Percentiles rank a stretch among this genome's conserved stretches.
phyloP scores from a whole-genome alignment of 306 rosid species.

The Acacia acuminata region DNA sequence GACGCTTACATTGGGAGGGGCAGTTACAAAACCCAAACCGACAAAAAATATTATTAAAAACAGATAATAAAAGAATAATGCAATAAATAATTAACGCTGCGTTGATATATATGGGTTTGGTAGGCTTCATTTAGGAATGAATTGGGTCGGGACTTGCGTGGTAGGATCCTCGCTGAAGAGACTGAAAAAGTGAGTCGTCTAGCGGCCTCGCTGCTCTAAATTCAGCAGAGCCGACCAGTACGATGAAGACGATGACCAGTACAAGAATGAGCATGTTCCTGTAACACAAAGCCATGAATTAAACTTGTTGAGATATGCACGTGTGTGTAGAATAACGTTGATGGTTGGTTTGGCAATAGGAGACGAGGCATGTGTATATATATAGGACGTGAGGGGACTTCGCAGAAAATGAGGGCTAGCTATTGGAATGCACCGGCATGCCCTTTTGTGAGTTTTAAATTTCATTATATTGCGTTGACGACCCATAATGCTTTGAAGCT shows the following conservation, averaged over 20 bases:
- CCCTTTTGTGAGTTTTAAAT: neutral
- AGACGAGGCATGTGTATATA: neutral
- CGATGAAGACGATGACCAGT: neutral
- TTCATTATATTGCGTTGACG: neutral
- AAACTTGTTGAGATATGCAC: neutral
- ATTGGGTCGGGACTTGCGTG: neutral
- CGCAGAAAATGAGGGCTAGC: neutral
- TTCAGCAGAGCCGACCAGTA: slow-evolving; percentile 15
- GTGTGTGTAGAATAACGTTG: neutral
- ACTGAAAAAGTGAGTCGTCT: neutral
- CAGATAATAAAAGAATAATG: neutral
- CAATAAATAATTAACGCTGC: neutral
- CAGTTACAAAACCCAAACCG: fast-evolving
- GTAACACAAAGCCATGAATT: slow-evolving; percentile 22
- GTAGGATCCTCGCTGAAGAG: neutral
- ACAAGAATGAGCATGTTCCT: slow-evolving; percentile 21
- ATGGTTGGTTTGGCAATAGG: neutral
- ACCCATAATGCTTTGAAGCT: neutral
- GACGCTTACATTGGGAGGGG: fast-evolving
- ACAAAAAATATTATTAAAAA: too few species aligned
- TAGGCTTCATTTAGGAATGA: neutral
- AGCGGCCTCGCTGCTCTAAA: slow-evolving; percentile 32
- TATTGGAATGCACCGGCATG: neutral
- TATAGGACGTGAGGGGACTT: neutral
- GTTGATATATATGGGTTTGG: neutral